Conservation (phyloP, 148 eudicot species). For the Diospyros lotus region DNA sequence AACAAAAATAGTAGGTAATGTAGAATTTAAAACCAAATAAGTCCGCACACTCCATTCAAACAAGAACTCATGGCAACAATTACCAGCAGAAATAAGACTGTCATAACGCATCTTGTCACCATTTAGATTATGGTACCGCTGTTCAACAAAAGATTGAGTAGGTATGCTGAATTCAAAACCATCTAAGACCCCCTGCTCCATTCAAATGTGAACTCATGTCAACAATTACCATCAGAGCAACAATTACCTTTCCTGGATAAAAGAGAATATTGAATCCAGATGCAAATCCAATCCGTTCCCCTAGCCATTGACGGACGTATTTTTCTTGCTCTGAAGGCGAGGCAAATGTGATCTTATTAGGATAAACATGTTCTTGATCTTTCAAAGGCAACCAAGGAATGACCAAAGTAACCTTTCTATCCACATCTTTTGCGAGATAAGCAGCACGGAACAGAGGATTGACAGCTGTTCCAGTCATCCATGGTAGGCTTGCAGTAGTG, state of each 20-base stretch:
- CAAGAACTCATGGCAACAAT: too few species aligned
- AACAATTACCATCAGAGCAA: not conserved
- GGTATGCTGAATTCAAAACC: not conserved
- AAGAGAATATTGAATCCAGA: conserved; percentile 60
- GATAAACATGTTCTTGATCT: conserved; percentile 76
- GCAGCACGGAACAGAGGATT: conserved; percentile 94
- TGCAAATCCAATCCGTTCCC: conserved; percentile 59
- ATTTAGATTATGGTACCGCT: not conserved
- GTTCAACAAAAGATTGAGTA: not conserved
- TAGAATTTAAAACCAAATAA: too few species aligned
- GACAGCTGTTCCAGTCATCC: conserved; percentile 97
- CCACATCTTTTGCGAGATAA: conserved; percentile 74
- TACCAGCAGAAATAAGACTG: not conserved
- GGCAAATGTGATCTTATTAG: conserved; percentile 57
- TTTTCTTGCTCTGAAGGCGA: conserved; percentile 67
- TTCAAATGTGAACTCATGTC: not conserved
- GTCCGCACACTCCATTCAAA: too few species aligned
- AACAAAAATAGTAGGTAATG: too few species aligned
- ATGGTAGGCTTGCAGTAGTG: conserved; percentile 97
- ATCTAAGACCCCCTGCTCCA: not conserved
- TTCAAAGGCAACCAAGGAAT: conserved; percentile 78
- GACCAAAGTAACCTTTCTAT: conserved; percentile 65
- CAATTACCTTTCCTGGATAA: conserved; percentile 75
- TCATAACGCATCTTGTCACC: not conserved
- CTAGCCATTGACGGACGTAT: conserved; percentile 81